phyloP scores from a whole-genome alignment of 345 rosid genomes.

The Carallia brachiata region DNA sequence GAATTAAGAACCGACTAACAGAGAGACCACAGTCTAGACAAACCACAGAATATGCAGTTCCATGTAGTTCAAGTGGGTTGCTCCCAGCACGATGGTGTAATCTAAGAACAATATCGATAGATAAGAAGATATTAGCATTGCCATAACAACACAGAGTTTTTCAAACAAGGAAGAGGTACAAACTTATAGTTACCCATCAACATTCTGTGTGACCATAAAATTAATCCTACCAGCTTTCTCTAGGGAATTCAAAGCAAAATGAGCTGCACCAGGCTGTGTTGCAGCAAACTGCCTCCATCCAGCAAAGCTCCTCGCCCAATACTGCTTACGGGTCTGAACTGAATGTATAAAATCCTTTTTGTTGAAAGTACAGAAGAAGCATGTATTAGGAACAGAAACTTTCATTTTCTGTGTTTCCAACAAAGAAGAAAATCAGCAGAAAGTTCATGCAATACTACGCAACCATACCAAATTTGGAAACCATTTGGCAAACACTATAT shows the following conservation, averaged over 20 bases:
- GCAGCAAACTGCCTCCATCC: conserved; percentile 87
- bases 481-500: too few relatives aligned
- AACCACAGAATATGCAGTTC: conserved; percentile 72
- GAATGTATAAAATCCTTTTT: conserved; percentile 71
- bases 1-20: conserved; percentile 51
- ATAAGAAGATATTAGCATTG: conserved; percentile 13
- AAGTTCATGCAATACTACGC: too few relatives aligned
- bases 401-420: neutral
- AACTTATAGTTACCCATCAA: conserved; percentile 54
- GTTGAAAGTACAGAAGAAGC: neutral
- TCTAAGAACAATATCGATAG: conserved; percentile 35
- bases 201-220: conserved; percentile 86
- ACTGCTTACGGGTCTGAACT: conserved; percentile 64
- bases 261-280: conserved; percentile 73
- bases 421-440: neutral
- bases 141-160: conserved; percentile 3
- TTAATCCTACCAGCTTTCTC: conserved; percentile 68
- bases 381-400: neutral
- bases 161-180: neutral
- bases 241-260: conserved; percentile 74
- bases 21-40: conserved; percentile 80
- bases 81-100: conserved; percentile 92
- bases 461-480: too few relatives aligned
- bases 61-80: conserved; percentile 82
- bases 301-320: conserved; percentile 98